Conservation (phyloP, 2,329 filamentous ascomycete species). For the Scedosporium boydii region DNA sequence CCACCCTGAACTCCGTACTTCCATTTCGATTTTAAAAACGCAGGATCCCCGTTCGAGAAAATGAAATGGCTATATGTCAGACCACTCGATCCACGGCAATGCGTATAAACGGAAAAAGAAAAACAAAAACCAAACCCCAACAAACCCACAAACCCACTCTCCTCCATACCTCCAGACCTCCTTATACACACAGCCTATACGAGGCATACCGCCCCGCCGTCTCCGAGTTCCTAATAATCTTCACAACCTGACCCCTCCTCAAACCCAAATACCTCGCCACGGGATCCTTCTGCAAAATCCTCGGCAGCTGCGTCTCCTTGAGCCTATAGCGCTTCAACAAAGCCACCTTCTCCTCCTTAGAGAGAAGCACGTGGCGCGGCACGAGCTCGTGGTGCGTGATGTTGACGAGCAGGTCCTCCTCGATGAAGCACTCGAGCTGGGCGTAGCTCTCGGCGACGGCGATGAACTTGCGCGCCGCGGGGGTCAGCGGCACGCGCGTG, state of each 20-base stretch:
- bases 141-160: background rate
- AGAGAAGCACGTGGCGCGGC: conserved; percentile 84
- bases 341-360: conserved; percentile 77
- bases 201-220: conserved; percentile 94
- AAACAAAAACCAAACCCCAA: background rate
- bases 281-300: conserved; percentile 85
- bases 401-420: conserved; percentile 93
- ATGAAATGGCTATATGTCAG: too few species aligned
- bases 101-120: too few species aligned
- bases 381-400: conserved; percentile 97
- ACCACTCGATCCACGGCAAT: background rate
- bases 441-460: conserved; percentile 65
- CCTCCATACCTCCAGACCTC: background rate
- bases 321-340: conserved; percentile 83
- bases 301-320: conserved; percentile 94
- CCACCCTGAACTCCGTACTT: background rate
- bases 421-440: conserved; percentile 88
- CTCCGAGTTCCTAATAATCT: conserved; percentile 93
- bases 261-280: conserved; percentile 88
- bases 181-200: conserved; percentile 64
- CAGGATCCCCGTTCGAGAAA: too few species aligned
- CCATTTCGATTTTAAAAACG: background rate
- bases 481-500: conserved; percentile 70
- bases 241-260: conserved; percentile 87
- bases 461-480: conserved; percentile 80